phyloP scores from a whole-genome alignment of 495 filamentous ascomycete genomes.

The Xylaria palmicola region DNA sequence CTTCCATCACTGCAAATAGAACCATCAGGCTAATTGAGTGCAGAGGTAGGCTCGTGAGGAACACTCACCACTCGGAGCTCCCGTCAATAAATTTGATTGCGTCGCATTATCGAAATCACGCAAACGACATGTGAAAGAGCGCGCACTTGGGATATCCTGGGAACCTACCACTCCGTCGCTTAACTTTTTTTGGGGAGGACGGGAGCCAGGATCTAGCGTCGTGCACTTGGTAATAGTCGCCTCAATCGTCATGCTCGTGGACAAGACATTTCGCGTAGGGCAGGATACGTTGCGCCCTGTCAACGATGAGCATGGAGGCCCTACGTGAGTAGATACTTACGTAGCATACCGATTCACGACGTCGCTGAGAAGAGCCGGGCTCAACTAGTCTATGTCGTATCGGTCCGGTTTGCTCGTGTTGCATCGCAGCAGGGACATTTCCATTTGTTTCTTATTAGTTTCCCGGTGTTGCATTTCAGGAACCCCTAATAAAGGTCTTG shows the following conservation, averaged over 20 bases:
- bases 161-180: neutral
- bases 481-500: neutral
- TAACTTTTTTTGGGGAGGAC: neutral
- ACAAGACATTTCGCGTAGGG: neutral
- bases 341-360: no score
- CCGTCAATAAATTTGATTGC: neutral
- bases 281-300: neutral
- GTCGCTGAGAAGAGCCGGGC: neutral
- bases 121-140: neutral
- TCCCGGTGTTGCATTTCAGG: neutral
- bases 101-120: neutral
- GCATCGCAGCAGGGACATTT: constrained; percentile 13
- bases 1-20: constrained; percentile 1
- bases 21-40: constrained; percentile 1
- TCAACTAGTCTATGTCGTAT: constrained; percentile 10
- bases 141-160: neutral
- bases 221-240: no score
- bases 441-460: neutral
- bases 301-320: neutral
- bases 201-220: no score
- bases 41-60: neutral
- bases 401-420: constrained; percentile 15
- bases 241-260: neutral
- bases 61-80: neutral
- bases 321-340: neutral